These are phyloP conservation scores for Hypoxylon fuscum DNA, from an alignment of 495 filamentous ascomycete species.

Conservation along the genomic window DNA sequence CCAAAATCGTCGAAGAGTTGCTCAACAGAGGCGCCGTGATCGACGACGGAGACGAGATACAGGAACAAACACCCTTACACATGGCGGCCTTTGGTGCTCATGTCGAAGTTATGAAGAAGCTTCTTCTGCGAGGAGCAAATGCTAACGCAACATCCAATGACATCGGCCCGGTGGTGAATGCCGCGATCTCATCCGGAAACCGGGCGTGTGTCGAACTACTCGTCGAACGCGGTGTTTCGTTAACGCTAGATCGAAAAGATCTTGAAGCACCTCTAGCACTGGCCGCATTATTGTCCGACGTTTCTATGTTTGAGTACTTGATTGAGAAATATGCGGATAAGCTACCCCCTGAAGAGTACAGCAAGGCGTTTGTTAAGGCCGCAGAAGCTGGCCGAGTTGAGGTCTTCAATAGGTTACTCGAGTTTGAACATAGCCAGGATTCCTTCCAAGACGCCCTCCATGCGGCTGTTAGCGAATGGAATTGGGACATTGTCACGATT, in stretches of 20 bases:
- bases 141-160: slow-evolving; percentile 43
- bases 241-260: slow-evolving; percentile 39
- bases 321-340: slow-evolving; percentile 40
- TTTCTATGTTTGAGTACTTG: slow-evolving; percentile 47
- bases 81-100: slow-evolving; percentile 49
- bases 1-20: slow-evolving; percentile 47
- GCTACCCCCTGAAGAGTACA: slow-evolving; percentile 40
- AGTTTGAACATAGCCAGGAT: slow-evolving; percentile 35
- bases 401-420: slow-evolving; percentile 42
- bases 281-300: slow-evolving; percentile 41
- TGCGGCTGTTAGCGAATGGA: slow-evolving; percentile 38
- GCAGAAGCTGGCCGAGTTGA: slow-evolving; percentile 42
- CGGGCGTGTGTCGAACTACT: slow-evolving; percentile 45
- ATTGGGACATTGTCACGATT: slow-evolving; percentile 41
- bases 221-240: slow-evolving; percentile 42
- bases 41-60: slow-evolving; percentile 41
- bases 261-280: slow-evolving; percentile 40
- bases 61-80: slow-evolving; percentile 44
- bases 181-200: slow-evolving; percentile 47
- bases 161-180: slow-evolving; percentile 47
- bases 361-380: slow-evolving; percentile 41
- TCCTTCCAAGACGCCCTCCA: slow-evolving; percentile 42
- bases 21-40: slow-evolving; percentile 45
- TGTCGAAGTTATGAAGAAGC: slow-evolving; percentile 47
- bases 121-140: slow-evolving; percentile 43